Base-by-base conservation (phyloP, 1,284 basidiomycete genomes). In the Leccinum subfulvum region DNA sequence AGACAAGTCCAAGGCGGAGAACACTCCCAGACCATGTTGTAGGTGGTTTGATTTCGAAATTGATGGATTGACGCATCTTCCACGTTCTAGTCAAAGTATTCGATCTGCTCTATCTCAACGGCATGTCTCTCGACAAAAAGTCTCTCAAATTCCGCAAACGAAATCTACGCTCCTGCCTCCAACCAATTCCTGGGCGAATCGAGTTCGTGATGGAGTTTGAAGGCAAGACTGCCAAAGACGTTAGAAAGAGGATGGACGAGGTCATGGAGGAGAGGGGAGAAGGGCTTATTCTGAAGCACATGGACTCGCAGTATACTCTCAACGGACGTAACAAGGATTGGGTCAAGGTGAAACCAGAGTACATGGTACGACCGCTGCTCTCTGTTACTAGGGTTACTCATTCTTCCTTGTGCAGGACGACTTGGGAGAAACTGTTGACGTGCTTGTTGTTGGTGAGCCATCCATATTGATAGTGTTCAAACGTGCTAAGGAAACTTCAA, bases 271-370 rank as follows among this genome's bases (percentile, higher is more conserved):
- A 82, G 23, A 87, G 92, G 62, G 95, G 95, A 4, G 96, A 97
- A 76, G 96, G 96, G 0, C 79, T 98, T 11, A 91, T 98, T 4
- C 83, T 98, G 64, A 98, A 98, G 76, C 90, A 93, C 68, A 88
- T 89, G 0, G 79, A 85, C 55, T 86, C 90, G 0, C 83, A 87
- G 63, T 98, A 98, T 75, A 80, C 86, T 13, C 78, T 96, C 55
- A 94, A 94, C 69, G 92, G 91, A 1, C 83, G 95, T 59, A 93
- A 91, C 68, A 84, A 87, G 70, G 90, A 94, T 69, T 98, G 96
- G 95, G 86, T 96, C 70, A 98, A 98, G 77, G 90, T 86, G 49
- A 98, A 97, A 74, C 95, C 95, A 6, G 95, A 97, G 72, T 95
- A 95, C 69, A 94, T 95, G 89, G 92, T 92, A 67, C 59, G 81